Conservation (phyloP, 352 stramenopile species). For the Phytophthora constricta region DNA sequence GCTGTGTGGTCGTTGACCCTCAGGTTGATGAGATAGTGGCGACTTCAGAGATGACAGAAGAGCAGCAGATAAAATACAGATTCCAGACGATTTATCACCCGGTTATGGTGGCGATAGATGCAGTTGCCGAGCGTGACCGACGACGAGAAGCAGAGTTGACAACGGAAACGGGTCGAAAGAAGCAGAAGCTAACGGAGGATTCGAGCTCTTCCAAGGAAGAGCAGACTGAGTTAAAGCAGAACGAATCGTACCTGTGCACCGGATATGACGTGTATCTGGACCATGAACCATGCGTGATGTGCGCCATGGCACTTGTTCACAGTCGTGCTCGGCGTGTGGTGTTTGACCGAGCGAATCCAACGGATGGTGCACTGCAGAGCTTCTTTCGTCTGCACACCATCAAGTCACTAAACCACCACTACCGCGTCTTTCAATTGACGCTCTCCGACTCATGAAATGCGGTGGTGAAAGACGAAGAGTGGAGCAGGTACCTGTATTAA, state of each 20-base stretch:
- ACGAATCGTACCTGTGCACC: conserved; percentile 88
- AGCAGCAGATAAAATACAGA: conserved; percentile 30
- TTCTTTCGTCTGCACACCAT: conserved; percentile 78
- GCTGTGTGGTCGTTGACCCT: conserved; percentile 67
- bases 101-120: conserved; percentile 72
- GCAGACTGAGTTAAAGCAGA: conserved; percentile 12
- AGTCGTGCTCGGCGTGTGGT: conserved; percentile 82
- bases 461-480: conserved; percentile 1
- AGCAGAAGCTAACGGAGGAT: conserved; percentile 39
- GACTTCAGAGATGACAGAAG: conserved; percentile 23
- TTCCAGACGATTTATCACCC: conserved; percentile 71
- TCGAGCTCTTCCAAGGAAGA: not conserved
- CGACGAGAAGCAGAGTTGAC: conserved; percentile 31
- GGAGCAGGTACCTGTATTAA: conserved; percentile 27
- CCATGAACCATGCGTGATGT: conserved; percentile 88
- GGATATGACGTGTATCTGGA: conserved; percentile 90
- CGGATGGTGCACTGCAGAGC: conserved; percentile 70
- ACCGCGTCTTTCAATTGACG: conserved; percentile 76
- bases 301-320: conserved; percentile 91
- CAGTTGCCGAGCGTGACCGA: conserved; percentile 68
- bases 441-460: not conserved
- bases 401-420: conserved; percentile 90
- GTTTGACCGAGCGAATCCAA: conserved; percentile 63
- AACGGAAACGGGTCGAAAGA: conserved; percentile 36
- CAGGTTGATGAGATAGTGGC: conserved; percentile 39